phyloP scores from a whole-genome alignment of 140 eudicot species.

The Ambrosia hybrid region DNA sequence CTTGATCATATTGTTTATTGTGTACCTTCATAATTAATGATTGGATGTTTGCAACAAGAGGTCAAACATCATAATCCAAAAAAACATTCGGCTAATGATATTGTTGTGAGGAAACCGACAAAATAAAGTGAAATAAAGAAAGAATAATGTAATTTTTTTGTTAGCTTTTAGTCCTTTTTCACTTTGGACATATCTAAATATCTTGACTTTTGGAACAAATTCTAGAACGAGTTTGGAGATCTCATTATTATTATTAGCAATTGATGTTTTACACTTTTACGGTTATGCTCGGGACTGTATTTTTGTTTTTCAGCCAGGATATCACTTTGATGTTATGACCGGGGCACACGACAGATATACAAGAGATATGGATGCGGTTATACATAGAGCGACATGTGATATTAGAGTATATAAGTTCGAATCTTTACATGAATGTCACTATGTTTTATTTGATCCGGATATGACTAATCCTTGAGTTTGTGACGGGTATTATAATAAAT shows the following conservation, averaged over 20 bases:
- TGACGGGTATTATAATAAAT: background rate
- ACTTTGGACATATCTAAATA: background rate
- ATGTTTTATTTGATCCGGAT: background rate
- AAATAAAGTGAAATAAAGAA: background rate
- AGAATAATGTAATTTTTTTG: background rate
- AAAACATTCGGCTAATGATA: constrained; percentile 15
- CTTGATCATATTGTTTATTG: background rate
- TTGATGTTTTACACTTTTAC: too few relatives aligned
- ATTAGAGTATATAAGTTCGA: too few relatives aligned
- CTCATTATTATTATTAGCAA: too few relatives aligned
- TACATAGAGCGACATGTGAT: too few relatives aligned
- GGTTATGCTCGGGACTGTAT: too few relatives aligned
- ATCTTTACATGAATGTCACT: too few relatives aligned
- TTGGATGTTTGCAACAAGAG: background rate
- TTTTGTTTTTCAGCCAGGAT: too few relatives aligned
- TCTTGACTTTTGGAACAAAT: background rate
- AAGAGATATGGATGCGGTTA: too few relatives aligned
- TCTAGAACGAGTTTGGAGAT: too few relatives aligned
- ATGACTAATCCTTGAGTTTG: background rate
- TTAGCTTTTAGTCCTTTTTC: background rate
- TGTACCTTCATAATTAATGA: background rate
- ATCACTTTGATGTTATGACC: too few relatives aligned
- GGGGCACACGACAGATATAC: too few relatives aligned
- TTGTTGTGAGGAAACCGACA: constrained; percentile 1
- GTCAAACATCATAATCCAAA: constrained; percentile 3